These are phyloP conservation scores for Macrolepiota fuliginosa DNA, from an alignment of 768 basidiomycete species.

Conservation along the genomic window DNA sequence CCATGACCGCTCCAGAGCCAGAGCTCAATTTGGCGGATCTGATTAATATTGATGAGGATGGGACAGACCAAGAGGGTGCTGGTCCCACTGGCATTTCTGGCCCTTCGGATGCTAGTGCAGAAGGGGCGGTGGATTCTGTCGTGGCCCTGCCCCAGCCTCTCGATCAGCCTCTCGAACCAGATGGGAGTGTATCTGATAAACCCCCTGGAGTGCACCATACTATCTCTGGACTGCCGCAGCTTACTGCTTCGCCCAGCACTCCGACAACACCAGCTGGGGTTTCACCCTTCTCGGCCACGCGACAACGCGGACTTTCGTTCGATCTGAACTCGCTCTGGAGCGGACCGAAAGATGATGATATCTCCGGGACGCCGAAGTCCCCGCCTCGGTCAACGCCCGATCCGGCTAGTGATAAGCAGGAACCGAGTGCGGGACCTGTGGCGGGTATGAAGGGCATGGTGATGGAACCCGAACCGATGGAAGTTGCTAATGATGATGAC, in stretches of 20 bases:
- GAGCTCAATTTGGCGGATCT: slow-evolving; percentile 74
- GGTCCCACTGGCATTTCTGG: background rate
- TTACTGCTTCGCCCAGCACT: slow-evolving; percentile 17
- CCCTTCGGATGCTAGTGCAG: slow-evolving; percentile 16
- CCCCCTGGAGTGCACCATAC: slow-evolving; percentile 4
- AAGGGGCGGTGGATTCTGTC: slow-evolving; percentile 16
- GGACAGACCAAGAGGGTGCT: slow-evolving; percentile 29
- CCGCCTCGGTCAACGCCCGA: slow-evolving; percentile 13
- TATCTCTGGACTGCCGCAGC: slow-evolving; percentile 17
- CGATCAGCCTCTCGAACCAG: slow-evolving; percentile 6
- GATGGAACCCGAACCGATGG: slow-evolving; percentile 38
- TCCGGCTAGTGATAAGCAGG: slow-evolving; percentile 22
- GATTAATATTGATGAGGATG: slow-evolving; percentile 75
- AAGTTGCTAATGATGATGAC: slow-evolving; percentile 69
- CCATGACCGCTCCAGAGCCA: slow-evolving; percentile 37
- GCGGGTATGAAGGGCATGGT: slow-evolving; percentile 35
- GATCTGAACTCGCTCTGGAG: slow-evolving; percentile 74
- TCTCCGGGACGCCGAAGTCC: slow-evolving; percentile 12
- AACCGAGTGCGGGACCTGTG: background rate
- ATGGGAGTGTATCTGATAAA: slow-evolving; percentile 1
- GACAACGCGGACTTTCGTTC: slow-evolving; percentile 53
- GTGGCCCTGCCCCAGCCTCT: slow-evolving; percentile 5
- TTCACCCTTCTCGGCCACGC: slow-evolving; percentile 48
- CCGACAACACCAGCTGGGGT: slow-evolving; percentile 35
- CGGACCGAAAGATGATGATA: slow-evolving; percentile 35